Base-by-base conservation (phyloP, 306 rosid genomes). In the Boehmeria nivea region DNA sequence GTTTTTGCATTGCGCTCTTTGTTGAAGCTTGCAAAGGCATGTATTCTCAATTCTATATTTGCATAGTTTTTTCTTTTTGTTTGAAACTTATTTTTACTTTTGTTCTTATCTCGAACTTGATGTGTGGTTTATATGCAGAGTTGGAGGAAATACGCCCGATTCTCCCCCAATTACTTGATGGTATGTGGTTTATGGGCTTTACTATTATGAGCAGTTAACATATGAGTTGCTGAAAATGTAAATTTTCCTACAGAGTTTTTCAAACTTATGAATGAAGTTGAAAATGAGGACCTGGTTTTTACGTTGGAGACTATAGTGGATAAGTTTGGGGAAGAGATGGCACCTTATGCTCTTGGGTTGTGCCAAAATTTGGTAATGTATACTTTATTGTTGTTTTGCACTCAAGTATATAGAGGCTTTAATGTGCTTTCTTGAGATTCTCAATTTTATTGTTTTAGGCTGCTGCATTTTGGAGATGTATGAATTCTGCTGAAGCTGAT, bases 281-380 rank as follows among this genome's bases (percentile, higher is more conserved):
- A 90, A 83, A 90, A 90, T 63, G 97, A 90, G 72, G 97, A 90
- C 69, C 94, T 90, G 46, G 97, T 90, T 37, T 90, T 81, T 74
- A 90, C 97, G 31, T 76, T 90, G 84, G 95, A 90, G 83, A 90
- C 95, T 57, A 90, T 90, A 59, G 97, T 90, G 69, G 97, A 90
- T 64, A 90, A 90, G 61, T 90, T 90, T 51, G 97, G 95, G 64
- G 97, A 90, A 79, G 95, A 90, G 76, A 90, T 90, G 88, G 95
- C 95, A 55, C 94, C 97, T 54, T 90, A 90, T 74, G 97, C 97
- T 8, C 79, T 90, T 68, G 94, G 97, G 47, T 74, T 90, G 55
- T 90, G 97, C 76, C 90, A 84, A 69, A 82, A 80, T 76, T 77
- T 90, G 94, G 97, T 90, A 86, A 78, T 46, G 49, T n/a, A 38